Evolutionary conservation across 331 rosid genomes (phyloP), one percentile per base, ranked within the genome.

Genomic region (Prunus yedoensis): DNA sequence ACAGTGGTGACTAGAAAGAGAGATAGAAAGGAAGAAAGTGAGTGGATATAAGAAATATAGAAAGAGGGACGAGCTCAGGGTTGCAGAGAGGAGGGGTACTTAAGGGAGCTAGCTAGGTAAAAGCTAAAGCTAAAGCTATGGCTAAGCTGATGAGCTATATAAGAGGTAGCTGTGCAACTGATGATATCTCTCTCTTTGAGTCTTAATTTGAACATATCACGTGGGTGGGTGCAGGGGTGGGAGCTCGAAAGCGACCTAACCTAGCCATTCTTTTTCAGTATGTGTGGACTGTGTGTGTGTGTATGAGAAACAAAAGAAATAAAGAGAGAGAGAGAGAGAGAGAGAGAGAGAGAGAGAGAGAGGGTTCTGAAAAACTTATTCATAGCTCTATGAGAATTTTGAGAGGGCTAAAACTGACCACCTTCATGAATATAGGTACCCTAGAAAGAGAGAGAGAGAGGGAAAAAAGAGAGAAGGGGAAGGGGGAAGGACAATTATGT

Each of bases 231-330:
- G 71, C 68, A 67, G 68, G 8, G 60, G 65, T 80, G 77, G 80
- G 71, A 79, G 62, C 27, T 57, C 58, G 88, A 85, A 16, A 85
- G 86, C 84, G 81, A 82, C 86, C 50, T 2, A 56, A 76, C 84
- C 49, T 75, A 49, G 59, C 53, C 21, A 70, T 61, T 49, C 68
- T n/a, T 28, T 28, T 61, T 61, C 66, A 61, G 20, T 35, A 6
- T 6, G 41, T 35, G 41, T 35, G 41, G 41, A 35, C 41, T n/a
- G n/a, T 35, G 2, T 58, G 32, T 23, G 32, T 58, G 63, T 8
- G 12, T 53, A 53, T 57, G 6, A 28, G 21, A 60, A 60, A 28
- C 2, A 57, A 57, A 57, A 52, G 3, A 52, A 52, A 52, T 52
- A 47, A 12, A 10, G 5, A 47, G 15, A 47, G 16, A 47, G 51